Conservation (phyloP, 148 eudicot genomes). For the Vaccinium macrocarpon region DNA sequence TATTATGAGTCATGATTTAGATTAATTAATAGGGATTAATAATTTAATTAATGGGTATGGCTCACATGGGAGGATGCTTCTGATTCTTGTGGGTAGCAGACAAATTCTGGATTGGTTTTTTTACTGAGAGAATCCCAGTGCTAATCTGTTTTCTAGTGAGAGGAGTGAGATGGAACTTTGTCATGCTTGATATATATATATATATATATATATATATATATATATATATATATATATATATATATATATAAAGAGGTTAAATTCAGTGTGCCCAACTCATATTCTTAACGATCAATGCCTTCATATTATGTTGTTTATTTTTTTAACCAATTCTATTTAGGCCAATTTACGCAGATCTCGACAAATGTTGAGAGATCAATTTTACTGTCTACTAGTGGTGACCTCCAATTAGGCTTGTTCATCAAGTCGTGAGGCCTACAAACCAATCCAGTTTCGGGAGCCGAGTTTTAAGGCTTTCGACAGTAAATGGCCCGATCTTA, state of each 20-base stretch:
- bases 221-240: no score
- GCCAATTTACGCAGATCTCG: no score
- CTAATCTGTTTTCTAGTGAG: constrained; percentile 16
- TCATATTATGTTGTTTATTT: background rate
- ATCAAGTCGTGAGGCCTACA: no score
- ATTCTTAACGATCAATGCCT: background rate
- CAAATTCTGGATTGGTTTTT: constrained; percentile 9
- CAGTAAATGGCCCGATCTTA: no score
- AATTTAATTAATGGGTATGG: constrained; percentile 12
- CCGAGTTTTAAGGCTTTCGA: no score
- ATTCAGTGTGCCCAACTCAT: background rate
- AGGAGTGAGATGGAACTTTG: constrained; percentile 16
- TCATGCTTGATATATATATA: constrained; percentile 4
- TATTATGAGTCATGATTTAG: constrained; percentile 6
- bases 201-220: background rate
- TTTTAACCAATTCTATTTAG: no score
- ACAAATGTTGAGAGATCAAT: no score
- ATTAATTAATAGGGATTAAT: background rate
- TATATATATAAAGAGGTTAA: background rate
- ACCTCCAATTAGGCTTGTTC: no score
- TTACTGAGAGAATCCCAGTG: constrained; percentile 26
- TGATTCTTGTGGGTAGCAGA: constrained; percentile 18
- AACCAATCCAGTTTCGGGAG: no score
- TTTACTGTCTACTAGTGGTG: no score
- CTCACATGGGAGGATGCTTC: constrained; percentile 31